These are phyloP conservation scores for Tephrocybe sp. DNA, from an alignment of 768 basidiomycete genomes.

Conservation along the genomic window DNA sequence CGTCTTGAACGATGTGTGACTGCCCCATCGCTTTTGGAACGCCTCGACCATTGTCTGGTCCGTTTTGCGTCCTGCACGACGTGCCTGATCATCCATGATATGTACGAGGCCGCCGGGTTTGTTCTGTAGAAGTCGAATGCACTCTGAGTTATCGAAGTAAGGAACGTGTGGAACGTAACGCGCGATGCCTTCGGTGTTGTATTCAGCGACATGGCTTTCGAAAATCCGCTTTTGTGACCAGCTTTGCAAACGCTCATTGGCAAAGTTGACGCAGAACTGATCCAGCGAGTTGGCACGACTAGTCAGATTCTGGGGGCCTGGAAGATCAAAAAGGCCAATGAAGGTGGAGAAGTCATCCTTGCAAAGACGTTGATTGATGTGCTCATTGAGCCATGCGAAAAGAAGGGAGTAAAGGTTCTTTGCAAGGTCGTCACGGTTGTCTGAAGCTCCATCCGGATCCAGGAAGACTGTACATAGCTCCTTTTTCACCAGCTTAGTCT, in stretches of 20 bases:
- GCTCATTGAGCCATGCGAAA: constrained; percentile 95
- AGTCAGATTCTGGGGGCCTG: constrained; percentile 88
- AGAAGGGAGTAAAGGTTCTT: constrained; percentile 91
- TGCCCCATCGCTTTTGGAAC: constrained; percentile 91
- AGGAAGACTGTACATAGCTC: constrained; percentile 97
- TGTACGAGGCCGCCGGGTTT: constrained; percentile 89
- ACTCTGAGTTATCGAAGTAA: constrained; percentile 91
- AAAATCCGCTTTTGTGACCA: constrained; percentile 81
- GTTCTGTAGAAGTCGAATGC: constrained; percentile 81
- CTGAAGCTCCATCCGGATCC: constrained; percentile 89
- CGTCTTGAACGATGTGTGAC: constrained; percentile 88
- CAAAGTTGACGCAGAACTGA: constrained; percentile 95
- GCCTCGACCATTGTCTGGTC: constrained; percentile 95
- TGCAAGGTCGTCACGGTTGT: constrained; percentile 92
- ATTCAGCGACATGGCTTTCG: constrained; percentile 80
- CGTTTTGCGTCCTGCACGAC: constrained; percentile 83
- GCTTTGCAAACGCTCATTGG: constrained; percentile 86
- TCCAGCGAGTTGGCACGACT: constrained; percentile 90
- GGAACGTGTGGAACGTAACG: constrained; percentile 65
- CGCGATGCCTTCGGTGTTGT: constrained; percentile 77
- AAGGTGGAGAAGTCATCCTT: constrained; percentile 90
- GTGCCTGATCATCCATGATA: constrained; percentile 97
- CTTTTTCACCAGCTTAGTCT: constrained; percentile 89
- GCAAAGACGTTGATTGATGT: constrained; percentile 94
- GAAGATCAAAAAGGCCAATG: constrained; percentile 91